Evolutionary conservation across 345 rosid genomes (phyloP).

Genomic region (Combretum micranthum): DNA sequence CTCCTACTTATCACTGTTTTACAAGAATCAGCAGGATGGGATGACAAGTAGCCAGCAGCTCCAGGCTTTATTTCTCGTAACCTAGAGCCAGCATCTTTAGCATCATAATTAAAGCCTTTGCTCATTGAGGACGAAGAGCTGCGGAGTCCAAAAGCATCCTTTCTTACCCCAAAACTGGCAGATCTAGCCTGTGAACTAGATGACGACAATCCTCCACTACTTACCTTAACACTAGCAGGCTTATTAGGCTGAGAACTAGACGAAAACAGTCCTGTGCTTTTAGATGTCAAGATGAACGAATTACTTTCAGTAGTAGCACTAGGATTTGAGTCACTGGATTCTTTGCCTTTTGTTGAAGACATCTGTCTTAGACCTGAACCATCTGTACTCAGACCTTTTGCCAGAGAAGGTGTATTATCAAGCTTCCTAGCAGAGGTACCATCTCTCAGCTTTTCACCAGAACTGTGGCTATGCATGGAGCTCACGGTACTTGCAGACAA

Average conservation of each 20-base stretch:
- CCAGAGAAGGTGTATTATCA: background rate
- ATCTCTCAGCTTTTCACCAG: background rate
- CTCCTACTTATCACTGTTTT: background rate
- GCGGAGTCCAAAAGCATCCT: background rate
- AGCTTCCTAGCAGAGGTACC: slow-evolving; percentile 5
- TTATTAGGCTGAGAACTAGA: background rate
- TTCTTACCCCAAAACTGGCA: background rate
- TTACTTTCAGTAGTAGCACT: background rate
- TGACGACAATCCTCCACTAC: slow-evolving; percentile 4
- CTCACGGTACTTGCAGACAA: slow-evolving; percentile 16
- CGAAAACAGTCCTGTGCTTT: background rate
- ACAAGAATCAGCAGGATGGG: slow-evolving; percentile 5
- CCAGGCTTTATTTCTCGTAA: background rate
- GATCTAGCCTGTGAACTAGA: background rate
- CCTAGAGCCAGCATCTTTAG: background rate
- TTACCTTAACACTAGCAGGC: no score
- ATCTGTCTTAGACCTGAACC: background rate
- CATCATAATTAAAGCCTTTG: background rate
- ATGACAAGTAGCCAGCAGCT: background rate
- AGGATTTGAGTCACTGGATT: background rate
- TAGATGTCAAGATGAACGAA: background rate
- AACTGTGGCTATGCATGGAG: slow-evolving; percentile 8
- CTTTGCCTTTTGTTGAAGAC: background rate
- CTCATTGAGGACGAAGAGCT: slow-evolving; percentile 4
- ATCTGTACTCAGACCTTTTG: slow-evolving; percentile 4